These are phyloP conservation scores for Lipomyces orientalis DNA, from an alignment of 805 yeast species.

Conservation along the genomic window DNA sequence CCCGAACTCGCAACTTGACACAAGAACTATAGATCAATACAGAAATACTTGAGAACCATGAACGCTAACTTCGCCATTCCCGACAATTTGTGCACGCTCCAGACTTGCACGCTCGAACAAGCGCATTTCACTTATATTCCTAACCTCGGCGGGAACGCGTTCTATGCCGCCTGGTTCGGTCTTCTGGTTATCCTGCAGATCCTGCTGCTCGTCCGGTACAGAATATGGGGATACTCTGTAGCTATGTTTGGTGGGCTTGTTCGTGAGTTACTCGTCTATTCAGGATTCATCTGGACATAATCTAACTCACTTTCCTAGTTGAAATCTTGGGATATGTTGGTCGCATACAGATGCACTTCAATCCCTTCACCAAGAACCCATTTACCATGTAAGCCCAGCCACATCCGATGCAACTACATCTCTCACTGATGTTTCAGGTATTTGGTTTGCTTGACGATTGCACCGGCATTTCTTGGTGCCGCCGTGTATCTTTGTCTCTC, in stretches of 20 bases:
- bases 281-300: neutral
- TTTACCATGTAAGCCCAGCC: neutral
- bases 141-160: conserved; percentile 4
- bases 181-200: conserved; percentile 1
- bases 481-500: conserved; percentile 11
- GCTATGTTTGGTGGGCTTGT: neutral
- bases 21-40: no score
- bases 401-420: neutral
- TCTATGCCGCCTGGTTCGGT: conserved; percentile 4
- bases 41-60: conserved; percentile 1
- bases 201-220: neutral
- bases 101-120: neutral
- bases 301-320: neutral
- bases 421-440: neutral
- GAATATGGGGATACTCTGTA: conserved; percentile 5
- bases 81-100: conserved; percentile 23
- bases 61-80: neutral
- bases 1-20: no score
- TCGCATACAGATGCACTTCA: conserved; percentile 11
- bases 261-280: conserved; percentile 4
- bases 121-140: conserved; percentile 3
- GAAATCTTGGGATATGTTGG: conserved; percentile 7
- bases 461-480: conserved; percentile 9
- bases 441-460: conserved; percentile 6
- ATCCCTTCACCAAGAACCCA: neutral